phyloP scores from a whole-genome alignment of 345 rosid species.

The Theobroma cacao region DNA sequence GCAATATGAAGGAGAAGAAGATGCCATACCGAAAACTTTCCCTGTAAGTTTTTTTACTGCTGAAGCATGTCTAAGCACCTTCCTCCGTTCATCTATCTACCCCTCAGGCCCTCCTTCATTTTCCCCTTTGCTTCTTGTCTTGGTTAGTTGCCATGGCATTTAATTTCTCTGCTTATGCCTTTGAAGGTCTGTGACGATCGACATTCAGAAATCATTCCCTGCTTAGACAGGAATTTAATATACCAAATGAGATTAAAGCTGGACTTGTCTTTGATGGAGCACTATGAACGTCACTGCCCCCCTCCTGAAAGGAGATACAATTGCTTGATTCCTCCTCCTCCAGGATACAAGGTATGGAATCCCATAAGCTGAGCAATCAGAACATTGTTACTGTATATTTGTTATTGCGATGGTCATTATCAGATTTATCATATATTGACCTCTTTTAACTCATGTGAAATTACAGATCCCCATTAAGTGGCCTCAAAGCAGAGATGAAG shows the following conservation, averaged over 20 bases:
- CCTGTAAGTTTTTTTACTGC: constrained; percentile 56
- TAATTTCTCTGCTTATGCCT: constrained; percentile 6
- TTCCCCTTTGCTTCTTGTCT: not conserved
- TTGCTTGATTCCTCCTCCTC: constrained; percentile 98
- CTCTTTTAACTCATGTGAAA: not conserved
- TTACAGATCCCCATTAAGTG: constrained; percentile 91
- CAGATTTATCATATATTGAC: constrained; percentile 8
- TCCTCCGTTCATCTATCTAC: not conserved
- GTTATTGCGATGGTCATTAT: not conserved
- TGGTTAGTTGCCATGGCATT: constrained; percentile 13
- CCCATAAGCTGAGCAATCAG: constrained; percentile 2
- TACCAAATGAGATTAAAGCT: constrained; percentile 96
- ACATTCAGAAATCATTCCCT: constrained; percentile 93
- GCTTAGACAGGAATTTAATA: constrained; percentile 84
- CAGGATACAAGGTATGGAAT: constrained; percentile 74
- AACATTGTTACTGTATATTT: not conserved
- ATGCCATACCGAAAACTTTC: constrained; percentile 56
- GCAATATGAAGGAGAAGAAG: constrained; percentile 58
- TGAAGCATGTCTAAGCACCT: constrained; percentile 1
- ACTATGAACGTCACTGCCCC: constrained; percentile 97
- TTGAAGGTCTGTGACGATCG: constrained; percentile 94
- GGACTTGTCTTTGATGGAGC: constrained; percentile 94
- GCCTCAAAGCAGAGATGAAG: constrained; percentile 99
- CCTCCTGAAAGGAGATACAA: constrained; percentile 88
- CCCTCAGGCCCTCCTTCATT: not conserved